Evolutionary conservation across 2,329 filamentous ascomycete species (phyloP).

Genomic region (Didymella exigua): DNA sequence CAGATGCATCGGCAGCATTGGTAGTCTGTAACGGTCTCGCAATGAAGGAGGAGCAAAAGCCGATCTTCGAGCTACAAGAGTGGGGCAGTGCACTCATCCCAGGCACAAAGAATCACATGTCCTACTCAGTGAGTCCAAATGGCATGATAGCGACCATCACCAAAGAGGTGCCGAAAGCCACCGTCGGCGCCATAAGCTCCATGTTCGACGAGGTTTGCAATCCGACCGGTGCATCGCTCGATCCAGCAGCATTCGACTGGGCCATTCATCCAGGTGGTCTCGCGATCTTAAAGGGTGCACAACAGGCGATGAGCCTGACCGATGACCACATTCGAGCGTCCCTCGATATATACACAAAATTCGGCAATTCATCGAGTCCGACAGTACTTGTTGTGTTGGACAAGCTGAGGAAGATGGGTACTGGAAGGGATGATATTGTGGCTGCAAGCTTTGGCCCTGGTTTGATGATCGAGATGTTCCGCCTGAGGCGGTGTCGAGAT

Average conservation of each 20-base stretch:
- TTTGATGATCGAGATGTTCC: slow-evolving; percentile 70
- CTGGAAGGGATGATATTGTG: slow-evolving; percentile 64
- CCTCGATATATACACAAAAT: slow-evolving; percentile 70
- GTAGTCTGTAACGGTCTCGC: slow-evolving; percentile 69
- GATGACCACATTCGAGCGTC: slow-evolving; percentile 72
- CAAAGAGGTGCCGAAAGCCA: slow-evolving; percentile 29
- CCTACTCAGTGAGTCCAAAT: slow-evolving; percentile 67
- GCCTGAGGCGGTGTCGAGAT: slow-evolving; percentile 58
- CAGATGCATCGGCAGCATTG: slow-evolving; percentile 70
- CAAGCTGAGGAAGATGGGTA: slow-evolving; percentile 54
- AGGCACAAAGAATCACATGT: slow-evolving; percentile 66
- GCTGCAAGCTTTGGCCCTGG: slow-evolving; percentile 74
- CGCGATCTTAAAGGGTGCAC: slow-evolving; percentile 68
- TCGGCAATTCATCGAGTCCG: slow-evolving; percentile 71
- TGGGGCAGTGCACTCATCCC: slow-evolving; percentile 70
- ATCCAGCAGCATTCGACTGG: slow-evolving; percentile 70
- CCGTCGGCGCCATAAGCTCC: slow-evolving; percentile 29
- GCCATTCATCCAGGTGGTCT: slow-evolving; percentile 73
- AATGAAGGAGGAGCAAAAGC: slow-evolving; percentile 36
- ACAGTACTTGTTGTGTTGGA: slow-evolving; percentile 73
- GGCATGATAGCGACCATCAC: slow-evolving; percentile 51
- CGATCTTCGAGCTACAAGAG: slow-evolving; percentile 65
- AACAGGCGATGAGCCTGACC: slow-evolving; percentile 62
- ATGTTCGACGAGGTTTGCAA: slow-evolving; percentile 41
- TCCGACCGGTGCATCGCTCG: slow-evolving; percentile 4